Evolutionary conservation across 192 early-diverging fungal species (phyloP).

Genomic region (Linnemannia exigua): DNA sequence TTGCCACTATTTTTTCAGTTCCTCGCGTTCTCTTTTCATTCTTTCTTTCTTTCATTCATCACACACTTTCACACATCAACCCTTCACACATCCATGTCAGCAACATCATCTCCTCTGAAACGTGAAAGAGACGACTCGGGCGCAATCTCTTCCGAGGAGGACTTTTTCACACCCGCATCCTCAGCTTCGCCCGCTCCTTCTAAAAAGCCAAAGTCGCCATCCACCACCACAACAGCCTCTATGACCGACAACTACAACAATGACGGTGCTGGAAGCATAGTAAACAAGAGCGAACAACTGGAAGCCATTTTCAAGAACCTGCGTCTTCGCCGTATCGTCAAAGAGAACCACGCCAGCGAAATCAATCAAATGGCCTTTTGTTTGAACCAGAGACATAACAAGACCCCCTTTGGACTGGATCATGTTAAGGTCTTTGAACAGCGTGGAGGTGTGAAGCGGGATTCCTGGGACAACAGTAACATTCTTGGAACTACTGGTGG

Average conservation of each 20-base stretch:
- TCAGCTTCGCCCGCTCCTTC: slow-evolving; percentile 42
- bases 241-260: not conserved
- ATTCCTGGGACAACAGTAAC: slow-evolving; percentile 78
- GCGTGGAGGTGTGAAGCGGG: slow-evolving; percentile 76
- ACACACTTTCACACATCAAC: not conserved
- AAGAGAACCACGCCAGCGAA: slow-evolving; percentile 88
- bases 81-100: slow-evolving; percentile 15
- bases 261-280: not conserved
- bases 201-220: slow-evolving; percentile 49
- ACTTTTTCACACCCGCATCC: slow-evolving; percentile 49
- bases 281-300: slow-evolving; percentile 28
- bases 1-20: slow-evolving; percentile 2
- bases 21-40: slow-evolving; percentile 6
- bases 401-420: slow-evolving; percentile 64
- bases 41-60: not conserved
- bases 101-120: slow-evolving; percentile 42
- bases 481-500: slow-evolving; percentile 80
- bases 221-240: not conserved
- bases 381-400: slow-evolving; percentile 73
- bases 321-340: slow-evolving; percentile 86
- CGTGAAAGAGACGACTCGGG: slow-evolving; percentile 38
- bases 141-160: slow-evolving; percentile 36
- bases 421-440: slow-evolving; percentile 78
- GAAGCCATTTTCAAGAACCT: slow-evolving; percentile 80
- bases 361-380: slow-evolving; percentile 84